Percentiles rank a stretch among this genome's conserved stretches.
phyloP scores from a whole-genome alignment of 495 filamentous ascomycete genomes.

The Aspergillus sparsus region DNA sequence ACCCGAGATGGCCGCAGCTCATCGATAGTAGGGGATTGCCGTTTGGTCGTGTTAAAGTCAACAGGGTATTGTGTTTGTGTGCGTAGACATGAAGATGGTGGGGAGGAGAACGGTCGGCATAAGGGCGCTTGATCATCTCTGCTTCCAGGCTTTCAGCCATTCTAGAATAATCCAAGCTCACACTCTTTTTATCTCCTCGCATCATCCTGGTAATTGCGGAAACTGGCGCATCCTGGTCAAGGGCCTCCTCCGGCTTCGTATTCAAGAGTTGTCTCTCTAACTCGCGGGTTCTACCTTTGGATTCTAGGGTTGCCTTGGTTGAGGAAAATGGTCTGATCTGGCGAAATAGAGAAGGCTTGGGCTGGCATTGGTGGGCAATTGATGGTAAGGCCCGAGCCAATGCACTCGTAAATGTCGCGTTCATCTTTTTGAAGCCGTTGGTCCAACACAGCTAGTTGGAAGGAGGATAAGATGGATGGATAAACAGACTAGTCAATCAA shows the following conservation, averaged over 20 bases:
- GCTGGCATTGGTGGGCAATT: constrained; percentile 35
- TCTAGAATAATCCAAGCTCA: constrained; percentile 32
- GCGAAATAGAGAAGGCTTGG: constrained; percentile 21
- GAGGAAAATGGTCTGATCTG: constrained; percentile 35
- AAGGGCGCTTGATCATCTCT: constrained; percentile 42
- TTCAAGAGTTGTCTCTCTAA: constrained; percentile 39
- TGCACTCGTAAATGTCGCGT: constrained; percentile 37
- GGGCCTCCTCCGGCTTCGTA: constrained; percentile 18
- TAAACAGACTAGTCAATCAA: not conserved
- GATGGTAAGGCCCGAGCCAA: constrained; percentile 40
- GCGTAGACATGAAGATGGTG: constrained; percentile 86
- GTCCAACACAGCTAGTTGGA: not conserved
- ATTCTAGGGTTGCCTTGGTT: constrained; percentile 22
- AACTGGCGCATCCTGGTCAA: constrained; percentile 30
- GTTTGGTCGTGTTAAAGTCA: constrained; percentile 82
- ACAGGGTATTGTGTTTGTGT: constrained; percentile 88
- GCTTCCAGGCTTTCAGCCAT: constrained; percentile 41
- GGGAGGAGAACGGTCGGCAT: constrained; percentile 47
- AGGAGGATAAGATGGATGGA: not conserved
- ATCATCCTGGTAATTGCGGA: constrained; percentile 40
- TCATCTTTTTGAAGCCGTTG: constrained; percentile 33
- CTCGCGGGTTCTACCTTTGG: constrained; percentile 25
- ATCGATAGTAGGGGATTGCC: constrained; percentile 73
- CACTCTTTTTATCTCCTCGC: constrained; percentile 28
- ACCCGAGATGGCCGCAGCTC: constrained; percentile 80